Conservation (phyloP, 192 early-diverging fungal species). For the Coemansia sp. region DNA sequence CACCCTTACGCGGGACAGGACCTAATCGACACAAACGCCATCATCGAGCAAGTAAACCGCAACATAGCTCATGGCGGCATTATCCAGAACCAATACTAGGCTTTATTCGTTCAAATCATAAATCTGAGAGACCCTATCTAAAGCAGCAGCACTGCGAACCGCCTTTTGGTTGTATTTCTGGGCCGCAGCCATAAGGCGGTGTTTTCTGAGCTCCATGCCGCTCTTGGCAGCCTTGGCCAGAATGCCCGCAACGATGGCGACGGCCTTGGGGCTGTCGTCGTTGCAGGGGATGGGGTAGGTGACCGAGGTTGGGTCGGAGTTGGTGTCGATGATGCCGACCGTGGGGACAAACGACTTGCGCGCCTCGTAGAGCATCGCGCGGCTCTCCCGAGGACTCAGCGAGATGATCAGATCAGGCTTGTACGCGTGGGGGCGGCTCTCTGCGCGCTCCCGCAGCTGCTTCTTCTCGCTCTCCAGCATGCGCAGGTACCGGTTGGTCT, state of each 20-base stretch:
- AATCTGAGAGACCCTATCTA: too few species aligned
- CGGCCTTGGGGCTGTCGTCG: slow-evolving; percentile 78
- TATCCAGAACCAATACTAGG: slow-evolving; percentile 20
- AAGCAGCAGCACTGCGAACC: not conserved
- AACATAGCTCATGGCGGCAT: slow-evolving; percentile 9
- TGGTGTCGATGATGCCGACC: slow-evolving; percentile 87
- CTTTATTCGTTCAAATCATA: not conserved
- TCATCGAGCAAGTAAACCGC: slow-evolving; percentile 22
- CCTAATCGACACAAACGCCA: slow-evolving; percentile 4
- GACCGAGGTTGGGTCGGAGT: slow-evolving; percentile 80
- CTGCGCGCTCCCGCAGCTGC: slow-evolving; percentile 3
- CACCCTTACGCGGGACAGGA: not conserved
- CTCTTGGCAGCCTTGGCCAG: slow-evolving; percentile 69
- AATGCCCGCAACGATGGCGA: slow-evolving; percentile 80
- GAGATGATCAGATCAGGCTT: slow-evolving; percentile 81
- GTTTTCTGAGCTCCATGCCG: slow-evolving; percentile 49
- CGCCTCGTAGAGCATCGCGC: slow-evolving; percentile 77
- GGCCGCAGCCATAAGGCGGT: slow-evolving; percentile 9
- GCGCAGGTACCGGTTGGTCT: slow-evolving; percentile 12
- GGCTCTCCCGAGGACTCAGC: slow-evolving; percentile 80
- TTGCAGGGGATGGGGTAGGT: slow-evolving; percentile 94
- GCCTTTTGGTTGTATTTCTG: not conserved
- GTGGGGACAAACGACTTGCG: slow-evolving; percentile 77
- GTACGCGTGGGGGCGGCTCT: slow-evolving; percentile 26
- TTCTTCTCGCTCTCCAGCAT: slow-evolving; percentile 26